Conservation (phyloP, 2,329 filamentous ascomycete genomes). For the Alternaria conjuncta region DNA sequence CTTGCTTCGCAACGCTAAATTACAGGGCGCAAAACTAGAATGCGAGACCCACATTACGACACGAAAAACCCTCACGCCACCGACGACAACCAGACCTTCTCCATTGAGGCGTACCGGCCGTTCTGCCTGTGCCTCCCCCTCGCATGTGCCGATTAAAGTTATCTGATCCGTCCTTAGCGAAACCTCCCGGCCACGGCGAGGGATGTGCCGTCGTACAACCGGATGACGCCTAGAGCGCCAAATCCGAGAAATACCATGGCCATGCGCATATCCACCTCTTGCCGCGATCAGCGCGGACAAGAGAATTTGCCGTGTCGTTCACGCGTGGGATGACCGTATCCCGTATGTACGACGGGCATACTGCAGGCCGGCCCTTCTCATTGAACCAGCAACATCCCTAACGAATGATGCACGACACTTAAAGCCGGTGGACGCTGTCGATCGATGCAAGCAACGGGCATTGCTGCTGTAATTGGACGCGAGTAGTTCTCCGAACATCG, state of each 20-base stretch:
- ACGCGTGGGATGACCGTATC: conserved; percentile 7
- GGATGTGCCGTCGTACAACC: neutral
- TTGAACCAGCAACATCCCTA: neutral
- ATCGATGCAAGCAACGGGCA: neutral
- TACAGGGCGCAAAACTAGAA: conserved; percentile 3
- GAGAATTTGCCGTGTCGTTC: neutral
- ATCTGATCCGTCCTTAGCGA: conserved; percentile 37
- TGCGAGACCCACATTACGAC: neutral
- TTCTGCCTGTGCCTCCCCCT: conserved; percentile 15
- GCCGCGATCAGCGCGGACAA: conserved; percentile 13
- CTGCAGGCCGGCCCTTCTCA: conserved; percentile 15
- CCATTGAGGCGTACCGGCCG: neutral
- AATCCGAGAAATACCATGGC: neutral
- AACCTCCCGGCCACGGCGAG: neutral
- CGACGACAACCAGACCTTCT: neutral
- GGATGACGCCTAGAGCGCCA: neutral
- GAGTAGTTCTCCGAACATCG: conserved; percentile 27
- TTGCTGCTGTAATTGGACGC: conserved; percentile 1
- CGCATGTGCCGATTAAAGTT: conserved; percentile 19
- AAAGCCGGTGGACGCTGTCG: conserved; percentile 4
- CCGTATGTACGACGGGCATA: conserved; percentile 3
- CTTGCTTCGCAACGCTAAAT: neutral
- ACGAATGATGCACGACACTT: conserved; percentile 14
- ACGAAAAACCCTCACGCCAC: conserved; percentile 10
- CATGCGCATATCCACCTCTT: neutral